phyloP scores from a whole-genome alignment of 371 early-diverging fungal species.

The Haplosporangium sp. region DNA sequence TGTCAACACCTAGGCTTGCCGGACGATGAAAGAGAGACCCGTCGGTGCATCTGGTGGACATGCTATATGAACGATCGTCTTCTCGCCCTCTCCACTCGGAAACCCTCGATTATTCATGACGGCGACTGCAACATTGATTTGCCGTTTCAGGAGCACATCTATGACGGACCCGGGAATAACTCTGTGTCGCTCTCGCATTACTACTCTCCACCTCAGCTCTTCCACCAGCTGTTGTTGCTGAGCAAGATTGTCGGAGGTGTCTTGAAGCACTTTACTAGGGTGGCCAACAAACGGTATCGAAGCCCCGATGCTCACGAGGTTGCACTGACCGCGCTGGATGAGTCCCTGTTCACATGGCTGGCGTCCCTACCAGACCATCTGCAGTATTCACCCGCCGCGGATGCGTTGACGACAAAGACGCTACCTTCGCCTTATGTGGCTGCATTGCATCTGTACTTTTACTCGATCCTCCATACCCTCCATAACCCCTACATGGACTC shows the following conservation, averaged over 20 bases:
- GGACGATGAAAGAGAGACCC: slow-evolving; percentile 49
- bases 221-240: slow-evolving; percentile 37
- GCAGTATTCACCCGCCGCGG: slow-evolving; percentile 44
- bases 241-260: slow-evolving; percentile 52
- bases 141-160: slow-evolving; percentile 53
- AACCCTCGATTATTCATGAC: slow-evolving; percentile 50
- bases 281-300: slow-evolving; percentile 47
- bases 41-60: slow-evolving; percentile 55
- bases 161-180: slow-evolving; percentile 53
- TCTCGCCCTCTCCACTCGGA: slow-evolving; percentile 45
- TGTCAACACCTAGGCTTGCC: slow-evolving; percentile 46
- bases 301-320: slow-evolving; percentile 47
- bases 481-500: slow-evolving; percentile 57
- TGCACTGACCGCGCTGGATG: slow-evolving; percentile 46
- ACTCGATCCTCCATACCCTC: slow-evolving; percentile 41
- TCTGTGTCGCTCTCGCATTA: slow-evolving; percentile 51
- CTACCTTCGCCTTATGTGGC: slow-evolving; percentile 52
- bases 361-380: slow-evolving; percentile 47
- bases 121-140: slow-evolving; percentile 52
- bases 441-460: slow-evolving; percentile 50
- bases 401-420: slow-evolving; percentile 44
- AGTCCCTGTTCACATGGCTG: slow-evolving; percentile 50
- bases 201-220: slow-evolving; percentile 52
- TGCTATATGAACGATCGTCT: slow-evolving; percentile 55
- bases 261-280: slow-evolving; percentile 51